These are phyloP conservation scores for Fraxinus pennsylvanica DNA, from an alignment of 257 asterid species.

Conservation along the genomic window DNA sequence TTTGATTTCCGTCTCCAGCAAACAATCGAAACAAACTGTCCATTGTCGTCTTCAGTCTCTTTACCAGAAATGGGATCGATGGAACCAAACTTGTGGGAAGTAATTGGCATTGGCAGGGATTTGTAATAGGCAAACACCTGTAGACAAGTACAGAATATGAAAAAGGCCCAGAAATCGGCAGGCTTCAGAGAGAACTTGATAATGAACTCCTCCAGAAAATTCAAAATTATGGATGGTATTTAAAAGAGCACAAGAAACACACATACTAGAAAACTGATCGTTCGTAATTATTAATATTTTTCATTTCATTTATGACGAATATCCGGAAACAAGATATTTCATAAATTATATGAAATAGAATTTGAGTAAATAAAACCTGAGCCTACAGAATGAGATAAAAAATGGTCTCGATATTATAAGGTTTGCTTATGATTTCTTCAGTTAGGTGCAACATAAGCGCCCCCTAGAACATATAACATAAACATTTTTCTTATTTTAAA, in stretches of 20 bases:
- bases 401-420: neutral
- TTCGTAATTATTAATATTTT: neutral
- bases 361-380: neutral
- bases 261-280: neutral
- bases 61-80: slow-evolving; percentile 79
- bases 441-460: neutral
- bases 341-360: neutral
- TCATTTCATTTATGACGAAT: neutral
- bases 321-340: neutral
- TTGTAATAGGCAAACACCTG: slow-evolving; percentile 79
- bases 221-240: slow-evolving; percentile 3
- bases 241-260: neutral
- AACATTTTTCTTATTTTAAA: neutral
- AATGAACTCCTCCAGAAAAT: neutral
- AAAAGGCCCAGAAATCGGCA: slow-evolving; percentile 14
- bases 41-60: slow-evolving; percentile 76
- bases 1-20: slow-evolving; percentile 89
- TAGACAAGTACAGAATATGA: neutral
- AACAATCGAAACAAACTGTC: slow-evolving; percentile 87
- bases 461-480: neutral
- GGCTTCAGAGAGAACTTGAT: slow-evolving; percentile 4
- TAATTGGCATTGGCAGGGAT: slow-evolving; percentile 84
- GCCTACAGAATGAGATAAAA: slow-evolving; percentile 2
- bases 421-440: slow-evolving; percentile 11
- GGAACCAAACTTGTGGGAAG: slow-evolving; percentile 81